A percentile compares a stretch with the other conserved stretches of the same genome.
These are phyloP conservation scores for Fusarium chuoi DNA, from an alignment of 2,329 filamentous ascomycete species.

Conservation along the genomic window DNA sequence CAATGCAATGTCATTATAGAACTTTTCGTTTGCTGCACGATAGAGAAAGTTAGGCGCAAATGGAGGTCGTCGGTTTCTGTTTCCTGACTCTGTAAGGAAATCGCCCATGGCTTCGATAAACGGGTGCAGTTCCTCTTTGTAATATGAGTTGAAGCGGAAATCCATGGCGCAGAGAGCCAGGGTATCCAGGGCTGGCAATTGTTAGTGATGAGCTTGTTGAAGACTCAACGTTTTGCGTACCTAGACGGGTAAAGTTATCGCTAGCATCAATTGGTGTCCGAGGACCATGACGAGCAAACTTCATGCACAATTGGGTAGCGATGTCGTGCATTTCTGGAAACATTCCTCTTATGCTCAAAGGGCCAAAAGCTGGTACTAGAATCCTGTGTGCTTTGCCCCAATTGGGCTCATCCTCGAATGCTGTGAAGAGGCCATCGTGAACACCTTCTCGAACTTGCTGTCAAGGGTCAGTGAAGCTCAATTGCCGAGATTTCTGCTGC, in stretches of 20 bases:
- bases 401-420: slow-evolving; percentile 61
- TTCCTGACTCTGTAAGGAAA: slow-evolving; percentile 68
- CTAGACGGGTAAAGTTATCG: slow-evolving; percentile 76
- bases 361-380: slow-evolving; percentile 76
- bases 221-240: background rate
- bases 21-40: slow-evolving; percentile 60
- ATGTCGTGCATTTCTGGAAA: slow-evolving; percentile 77
- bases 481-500: background rate
- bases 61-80: slow-evolving; percentile 58
- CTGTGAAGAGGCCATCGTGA: slow-evolving; percentile 75
- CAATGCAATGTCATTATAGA: slow-evolving; percentile 62
- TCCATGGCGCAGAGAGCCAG: slow-evolving; percentile 78
- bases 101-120: slow-evolving; percentile 75
- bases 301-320: slow-evolving; percentile 71
- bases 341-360: slow-evolving; percentile 74
- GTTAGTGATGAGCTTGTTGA: background rate
- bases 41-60: slow-evolving; percentile 60
- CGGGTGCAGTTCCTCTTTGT: slow-evolving; percentile 73
- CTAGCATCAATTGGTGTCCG: slow-evolving; percentile 66
- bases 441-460: slow-evolving; percentile 67
- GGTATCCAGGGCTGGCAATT: slow-evolving; percentile 68
- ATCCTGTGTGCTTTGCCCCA: slow-evolving; percentile 75
- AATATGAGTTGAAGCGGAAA: slow-evolving; percentile 80
- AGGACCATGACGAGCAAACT: slow-evolving; percentile 73
- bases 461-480: background rate